Conservation (phyloP, 345 rosid species). For the Citrus glauca region DNA sequence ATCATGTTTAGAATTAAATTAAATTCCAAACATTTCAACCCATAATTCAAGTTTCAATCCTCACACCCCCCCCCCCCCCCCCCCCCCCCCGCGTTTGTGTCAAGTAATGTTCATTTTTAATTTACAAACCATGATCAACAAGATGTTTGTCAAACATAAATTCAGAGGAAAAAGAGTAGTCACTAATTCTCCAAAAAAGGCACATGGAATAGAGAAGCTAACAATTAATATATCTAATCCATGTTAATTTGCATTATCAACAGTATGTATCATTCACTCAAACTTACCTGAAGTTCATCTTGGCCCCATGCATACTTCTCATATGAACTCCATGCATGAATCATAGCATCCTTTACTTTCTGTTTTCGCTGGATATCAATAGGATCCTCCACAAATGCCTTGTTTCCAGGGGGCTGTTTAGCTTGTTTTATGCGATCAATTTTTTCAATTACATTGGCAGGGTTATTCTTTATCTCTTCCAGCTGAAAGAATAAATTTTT, state of each 20-base stretch:
- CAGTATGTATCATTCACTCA: background rate
- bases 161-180: background rate
- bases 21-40: background rate
- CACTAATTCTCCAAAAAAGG: background rate
- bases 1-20: background rate
- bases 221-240: background rate
- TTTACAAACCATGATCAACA: background rate
- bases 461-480: slow-evolving; percentile 42
- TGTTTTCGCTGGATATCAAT: slow-evolving; percentile 62
- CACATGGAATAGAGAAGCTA: background rate
- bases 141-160: background rate
- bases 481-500: slow-evolving; percentile 33
- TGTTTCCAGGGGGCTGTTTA: slow-evolving; percentile 13
- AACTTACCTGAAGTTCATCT: slow-evolving; percentile 87
- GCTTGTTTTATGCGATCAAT: slow-evolving; percentile 2
- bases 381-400: slow-evolving; percentile 51
- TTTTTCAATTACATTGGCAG: slow-evolving; percentile 25
- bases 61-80: too few relatives aligned
- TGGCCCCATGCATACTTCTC: slow-evolving; percentile 98
- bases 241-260: background rate
- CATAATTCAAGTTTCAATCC: background rate
- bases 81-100: background rate
- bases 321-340: slow-evolving; percentile 94
- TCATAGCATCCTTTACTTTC: slow-evolving; percentile 94
- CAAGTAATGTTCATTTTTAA: background rate